Percentiles rank a stretch among this genome's conserved stretches.
Evolutionary conservation across 148 eudicot species (phyloP).

Genomic region (Euryodendron excelsum): DNA sequence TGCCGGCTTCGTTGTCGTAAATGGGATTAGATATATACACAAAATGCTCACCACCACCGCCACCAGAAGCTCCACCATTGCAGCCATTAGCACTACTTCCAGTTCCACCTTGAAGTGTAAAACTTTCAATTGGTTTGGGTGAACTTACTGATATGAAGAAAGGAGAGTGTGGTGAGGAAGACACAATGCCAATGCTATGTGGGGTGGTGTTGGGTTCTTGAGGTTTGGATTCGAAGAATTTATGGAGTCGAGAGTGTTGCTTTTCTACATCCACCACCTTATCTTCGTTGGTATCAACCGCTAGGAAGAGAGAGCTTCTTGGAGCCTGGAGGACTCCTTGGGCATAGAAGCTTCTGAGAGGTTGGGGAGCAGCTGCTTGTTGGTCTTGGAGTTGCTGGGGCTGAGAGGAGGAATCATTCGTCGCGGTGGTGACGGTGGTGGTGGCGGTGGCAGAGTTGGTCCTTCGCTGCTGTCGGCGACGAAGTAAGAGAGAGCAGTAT

Average conservation of each 20-base stretch:
- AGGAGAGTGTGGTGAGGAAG: conserved; percentile 29
- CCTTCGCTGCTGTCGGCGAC: conserved; percentile 21
- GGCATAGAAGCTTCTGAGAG: conserved; percentile 49
- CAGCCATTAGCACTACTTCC: not conserved
- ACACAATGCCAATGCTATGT: conserved; percentile 18
- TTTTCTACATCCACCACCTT: conserved; percentile 25
- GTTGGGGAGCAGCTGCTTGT: conserved; percentile 33
- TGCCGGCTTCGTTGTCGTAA: conserved; percentile 38
- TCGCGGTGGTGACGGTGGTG: conserved; percentile 6
- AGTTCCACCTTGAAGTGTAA: conserved; percentile 3
- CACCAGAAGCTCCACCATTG: not conserved
- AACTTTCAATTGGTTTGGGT: no score
- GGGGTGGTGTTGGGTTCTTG: conserved; percentile 16
- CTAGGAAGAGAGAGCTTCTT: conserved; percentile 64
- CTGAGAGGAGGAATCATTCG: not conserved
- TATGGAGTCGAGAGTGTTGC: conserved; percentile 34
- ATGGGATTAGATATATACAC: conserved; percentile 86
- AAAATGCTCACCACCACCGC: conserved; percentile 21
- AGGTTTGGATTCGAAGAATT: conserved; percentile 29
- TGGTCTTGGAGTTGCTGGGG: not conserved
- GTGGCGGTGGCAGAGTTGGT: not conserved
- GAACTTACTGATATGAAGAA: conserved; percentile 8
- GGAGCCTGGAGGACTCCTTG: conserved; percentile 74
- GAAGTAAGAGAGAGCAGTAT: conserved; percentile 62
- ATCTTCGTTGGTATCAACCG: conserved; percentile 30